Base-by-base conservation (phyloP, 805 yeast genomes). In the Myxozyma sirexii region DNA sequence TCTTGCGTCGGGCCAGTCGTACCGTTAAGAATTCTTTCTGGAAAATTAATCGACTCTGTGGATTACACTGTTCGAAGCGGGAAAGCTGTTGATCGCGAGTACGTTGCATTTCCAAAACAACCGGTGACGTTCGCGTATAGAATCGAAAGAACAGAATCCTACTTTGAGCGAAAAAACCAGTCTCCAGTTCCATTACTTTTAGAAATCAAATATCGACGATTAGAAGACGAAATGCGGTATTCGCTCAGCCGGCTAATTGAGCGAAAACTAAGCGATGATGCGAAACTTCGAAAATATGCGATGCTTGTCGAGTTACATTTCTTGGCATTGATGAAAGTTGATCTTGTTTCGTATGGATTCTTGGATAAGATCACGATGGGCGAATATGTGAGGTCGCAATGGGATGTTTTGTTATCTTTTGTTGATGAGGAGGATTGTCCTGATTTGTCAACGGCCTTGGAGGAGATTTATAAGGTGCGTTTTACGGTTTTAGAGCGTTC, bases 31-130 rank as follows among this genome's bases (percentile, higher is more conserved):
- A 72, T 88, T 4, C 67, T 77, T 2, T 68, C 74, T 4, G 84
- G 82, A 21, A 70, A 72, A 2, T 74, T 84, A 48, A 59, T 65
- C 1, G 74, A 78, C 0, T 69, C 72, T 24, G 73, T 70, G 2
- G 65, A 70, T 21, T 79, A 71, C 13, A 65, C 57, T 0, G 50
- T 62, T 2, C 54, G 46, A 37, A 55, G 60, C n/a, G 65, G 67
- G 8, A 26, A 35, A 12, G 43, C 29, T 2, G 62, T 62, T 0
- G 69, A 76, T 8, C n/a, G 24, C 13, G 46, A 50, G 2, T 45
- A 82, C 7, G 73, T 87, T 21, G 86, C 88, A 0, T 83, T 81
- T 68, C 82, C 82, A 5, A 91, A 86, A n/a, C 92, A 88, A 62
- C 87, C 90, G 0, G 83, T 84, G 0, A 80, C 83, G 2, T 81